Evolutionary conservation across 1,284 basidiomycete genomes (phyloP).

Genomic region (Cronartium ribicola): DNA sequence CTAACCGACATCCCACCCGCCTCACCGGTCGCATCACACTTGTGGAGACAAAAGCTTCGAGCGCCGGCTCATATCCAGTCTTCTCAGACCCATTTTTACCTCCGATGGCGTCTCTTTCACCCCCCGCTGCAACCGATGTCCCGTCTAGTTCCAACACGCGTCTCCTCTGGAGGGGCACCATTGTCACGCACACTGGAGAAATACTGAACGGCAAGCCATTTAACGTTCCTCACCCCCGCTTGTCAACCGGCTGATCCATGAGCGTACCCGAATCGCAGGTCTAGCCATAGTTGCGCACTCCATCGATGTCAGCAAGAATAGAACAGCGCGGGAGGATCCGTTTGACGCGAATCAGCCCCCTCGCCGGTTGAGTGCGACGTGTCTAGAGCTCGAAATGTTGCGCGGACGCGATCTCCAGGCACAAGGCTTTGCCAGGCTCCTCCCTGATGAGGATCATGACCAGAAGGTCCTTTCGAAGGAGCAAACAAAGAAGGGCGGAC

Average conservation of each 20-base stretch:
- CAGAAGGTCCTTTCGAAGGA: neutral
- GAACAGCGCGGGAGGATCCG: conserved; percentile 21
- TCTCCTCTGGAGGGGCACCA: conserved; percentile 35
- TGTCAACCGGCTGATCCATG: neutral
- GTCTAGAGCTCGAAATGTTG: conserved; percentile 40
- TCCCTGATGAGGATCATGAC: neutral
- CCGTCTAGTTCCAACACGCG: neutral
- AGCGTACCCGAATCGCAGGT: conserved; percentile 6
- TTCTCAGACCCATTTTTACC: too few species aligned
- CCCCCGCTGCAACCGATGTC: neutral
- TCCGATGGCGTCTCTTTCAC: neutral
- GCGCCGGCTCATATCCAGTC: neutral
- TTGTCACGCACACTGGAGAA: conserved; percentile 20
- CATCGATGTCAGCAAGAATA: conserved; percentile 12
- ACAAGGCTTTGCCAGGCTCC: conserved; percentile 1
- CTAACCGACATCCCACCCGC: too few species aligned
- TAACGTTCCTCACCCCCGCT: neutral
- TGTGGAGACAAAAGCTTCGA: too few species aligned
- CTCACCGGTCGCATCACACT: too few species aligned
- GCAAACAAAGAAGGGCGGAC: conserved; percentile 1
- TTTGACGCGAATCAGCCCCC: conserved; percentile 19
- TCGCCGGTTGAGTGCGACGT: conserved; percentile 13
- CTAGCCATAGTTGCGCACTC: conserved; percentile 39
- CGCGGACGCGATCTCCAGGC: conserved; percentile 35
- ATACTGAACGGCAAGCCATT: conserved; percentile 24